Evolutionary conservation across 1,284 basidiomycete species (phyloP).

Genomic region (Sphagnurus paluster): DNA sequence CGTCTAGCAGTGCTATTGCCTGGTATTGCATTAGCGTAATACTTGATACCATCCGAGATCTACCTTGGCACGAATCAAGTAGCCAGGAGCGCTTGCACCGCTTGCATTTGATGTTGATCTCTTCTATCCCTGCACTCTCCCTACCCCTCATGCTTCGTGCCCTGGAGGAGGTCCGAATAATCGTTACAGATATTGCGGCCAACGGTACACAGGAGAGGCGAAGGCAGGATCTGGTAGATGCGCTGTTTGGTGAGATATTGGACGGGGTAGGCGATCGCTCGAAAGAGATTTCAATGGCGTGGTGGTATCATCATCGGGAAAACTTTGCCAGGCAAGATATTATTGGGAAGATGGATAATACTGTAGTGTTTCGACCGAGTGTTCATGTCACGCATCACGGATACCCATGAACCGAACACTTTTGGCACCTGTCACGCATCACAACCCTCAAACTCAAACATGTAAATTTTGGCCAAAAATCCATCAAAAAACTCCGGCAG

Average conservation of each 20-base stretch:
- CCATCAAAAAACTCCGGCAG: too few species aligned
- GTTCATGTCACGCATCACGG: too few species aligned
- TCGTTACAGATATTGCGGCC: constrained; percentile 31
- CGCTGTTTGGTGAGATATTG: constrained; percentile 58
- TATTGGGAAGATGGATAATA: too few species aligned
- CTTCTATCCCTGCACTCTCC: constrained; percentile 58
- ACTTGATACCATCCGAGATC: constrained; percentile 39
- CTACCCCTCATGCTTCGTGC: constrained; percentile 51
- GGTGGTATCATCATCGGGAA: constrained; percentile 56
- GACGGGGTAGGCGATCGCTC: constrained; percentile 65
- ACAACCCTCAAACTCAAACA: too few species aligned
- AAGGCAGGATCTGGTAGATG: constrained; percentile 51
- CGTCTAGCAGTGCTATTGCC: constrained; percentile 29
- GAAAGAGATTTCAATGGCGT: constrained; percentile 60
- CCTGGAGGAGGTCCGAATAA: constrained; percentile 44
- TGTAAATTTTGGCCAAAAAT: too few species aligned
- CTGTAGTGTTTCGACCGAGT: too few species aligned
- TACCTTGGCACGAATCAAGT: constrained; percentile 21
- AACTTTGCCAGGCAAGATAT: too few species aligned
- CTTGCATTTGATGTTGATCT: constrained; percentile 57
- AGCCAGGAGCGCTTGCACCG: constrained; percentile 44
- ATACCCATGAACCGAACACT: too few species aligned
- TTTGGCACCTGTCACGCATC: too few species aligned
- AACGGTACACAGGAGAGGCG: constrained; percentile 25
- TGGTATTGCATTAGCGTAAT: constrained; percentile 63